Percentiles rank a stretch among this genome's conserved stretches.
phyloP scores from a whole-genome alignment of 2,329 filamentous ascomycete genomes.

The Pseudocercospora ulei region DNA sequence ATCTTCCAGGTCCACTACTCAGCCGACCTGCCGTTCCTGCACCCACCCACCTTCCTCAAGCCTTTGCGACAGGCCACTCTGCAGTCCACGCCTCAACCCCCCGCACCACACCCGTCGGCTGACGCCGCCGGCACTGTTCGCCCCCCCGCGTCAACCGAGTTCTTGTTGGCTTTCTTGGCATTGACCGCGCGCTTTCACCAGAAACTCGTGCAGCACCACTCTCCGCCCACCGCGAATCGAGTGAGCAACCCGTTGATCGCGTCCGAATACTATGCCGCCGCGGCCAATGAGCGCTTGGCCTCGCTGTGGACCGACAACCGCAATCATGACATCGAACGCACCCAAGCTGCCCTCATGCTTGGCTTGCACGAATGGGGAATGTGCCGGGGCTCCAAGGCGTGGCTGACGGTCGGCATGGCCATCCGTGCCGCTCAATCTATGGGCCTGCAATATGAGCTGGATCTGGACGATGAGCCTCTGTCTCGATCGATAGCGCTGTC shows the following conservation, averaged over 20 bases:
- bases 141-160: conserved; percentile 47
- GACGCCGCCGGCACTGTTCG: conserved; percentile 27
- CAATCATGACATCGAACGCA: conserved; percentile 52
- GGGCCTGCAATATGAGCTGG: conserved; percentile 51
- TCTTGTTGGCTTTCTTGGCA: conserved; percentile 58
- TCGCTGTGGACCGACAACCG: conserved; percentile 40
- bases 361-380: conserved; percentile 63
- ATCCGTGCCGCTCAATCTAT: conserved; percentile 54
- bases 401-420: conserved; percentile 54
- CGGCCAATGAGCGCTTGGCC: conserved; percentile 47
- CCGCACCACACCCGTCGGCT: conserved; percentile 4
- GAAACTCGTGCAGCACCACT: conserved; percentile 47
- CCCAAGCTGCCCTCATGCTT: conserved; percentile 61
- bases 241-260: conserved; percentile 48
- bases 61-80: conserved; percentile 36
- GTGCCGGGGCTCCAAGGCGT: conserved; percentile 52
- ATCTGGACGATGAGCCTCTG: conserved; percentile 33
- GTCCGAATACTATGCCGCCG: conserved; percentile 56
- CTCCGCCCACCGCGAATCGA: conserved; percentile 42
- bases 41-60: conserved; percentile 53
- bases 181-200: conserved; percentile 60
- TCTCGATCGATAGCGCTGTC: conserved; percentile 35
- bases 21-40: conserved; percentile 62
- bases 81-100: conserved; percentile 18
- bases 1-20: conserved; percentile 63